phyloP scores from a whole-genome alignment of 306 rosid species.

The Bauhinia variegata region DNA sequence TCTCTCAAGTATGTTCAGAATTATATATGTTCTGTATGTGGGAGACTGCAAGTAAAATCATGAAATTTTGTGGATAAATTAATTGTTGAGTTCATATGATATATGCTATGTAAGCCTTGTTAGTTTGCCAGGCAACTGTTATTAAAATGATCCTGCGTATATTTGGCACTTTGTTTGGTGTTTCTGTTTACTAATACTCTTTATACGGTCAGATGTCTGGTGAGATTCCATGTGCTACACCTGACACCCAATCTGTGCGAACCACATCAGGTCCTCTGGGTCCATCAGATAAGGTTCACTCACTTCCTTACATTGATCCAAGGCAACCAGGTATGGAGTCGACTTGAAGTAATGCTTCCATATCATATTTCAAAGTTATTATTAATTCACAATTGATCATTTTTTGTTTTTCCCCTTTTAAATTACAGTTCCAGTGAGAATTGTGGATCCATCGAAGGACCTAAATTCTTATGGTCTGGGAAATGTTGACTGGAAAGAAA shows the following conservation, averaged over 20 bases:
- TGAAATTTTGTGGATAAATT: neutral
- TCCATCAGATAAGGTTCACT: conserved; percentile 69
- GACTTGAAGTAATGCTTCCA: conserved; percentile 16
- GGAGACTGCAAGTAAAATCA: neutral
- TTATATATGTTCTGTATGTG: conserved; percentile 5
- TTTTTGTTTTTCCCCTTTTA: no score
- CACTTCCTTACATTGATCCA: conserved; percentile 73
- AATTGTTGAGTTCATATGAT: neutral
- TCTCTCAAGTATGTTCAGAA: neutral
- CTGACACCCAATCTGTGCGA: conserved; percentile 88
- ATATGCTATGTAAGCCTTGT: neutral
- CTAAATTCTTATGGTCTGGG: conserved; percentile 95
- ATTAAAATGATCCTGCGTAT: neutral
- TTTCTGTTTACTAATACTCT: conserved; percentile 15
- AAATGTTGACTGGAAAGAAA: conserved; percentile 99
- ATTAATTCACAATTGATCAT: conserved; percentile 26
- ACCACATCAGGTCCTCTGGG: conserved; percentile 95
- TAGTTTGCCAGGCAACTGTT: no score
- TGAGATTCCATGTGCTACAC: conserved; percentile 86
- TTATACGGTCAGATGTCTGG: conserved; percentile 71
- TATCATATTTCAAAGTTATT: conserved; percentile 25
- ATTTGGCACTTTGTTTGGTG: conserved; percentile 7
- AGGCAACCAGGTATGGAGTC: conserved; percentile 80
- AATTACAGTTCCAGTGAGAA: conserved; percentile 82
- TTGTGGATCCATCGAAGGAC: conserved; percentile 94